A percentile compares a stretch with the other conserved stretches of the same genome.
phyloP scores from a whole-genome alignment of 2,329 filamentous ascomycete species.

The Teratosphaeria viscida region DNA sequence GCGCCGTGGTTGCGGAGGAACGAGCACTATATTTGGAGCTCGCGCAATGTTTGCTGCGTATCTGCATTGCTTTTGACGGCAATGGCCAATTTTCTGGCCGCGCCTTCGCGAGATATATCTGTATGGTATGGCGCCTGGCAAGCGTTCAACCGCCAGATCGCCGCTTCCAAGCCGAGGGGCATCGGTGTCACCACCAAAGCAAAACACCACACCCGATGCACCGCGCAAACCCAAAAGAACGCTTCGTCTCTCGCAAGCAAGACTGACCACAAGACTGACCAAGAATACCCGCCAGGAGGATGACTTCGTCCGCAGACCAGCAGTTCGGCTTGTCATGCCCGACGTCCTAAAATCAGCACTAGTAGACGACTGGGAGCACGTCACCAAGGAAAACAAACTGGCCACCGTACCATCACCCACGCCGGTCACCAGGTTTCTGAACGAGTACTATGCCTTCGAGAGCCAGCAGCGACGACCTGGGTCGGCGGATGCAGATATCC shows the following conservation, averaged over 20 bases:
- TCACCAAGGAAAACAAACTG: slow-evolving; percentile 88
- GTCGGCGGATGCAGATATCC: slow-evolving; percentile 67
- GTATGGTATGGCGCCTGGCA: neutral
- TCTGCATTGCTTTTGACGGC: neutral
- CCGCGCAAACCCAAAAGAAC: neutral
- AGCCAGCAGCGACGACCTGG: slow-evolving; percentile 57
- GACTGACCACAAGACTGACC: neutral
- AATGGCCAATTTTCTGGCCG: neutral
- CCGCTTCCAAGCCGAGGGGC: neutral
- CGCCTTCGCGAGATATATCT: neutral
- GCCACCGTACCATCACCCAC: slow-evolving; percentile 71
- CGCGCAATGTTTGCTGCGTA: neutral
- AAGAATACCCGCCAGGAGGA: slow-evolving; percentile 58
- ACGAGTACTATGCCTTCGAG: slow-evolving; percentile 71
- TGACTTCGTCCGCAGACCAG: slow-evolving; percentile 69
- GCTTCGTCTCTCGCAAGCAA: neutral
- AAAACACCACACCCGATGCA: neutral
- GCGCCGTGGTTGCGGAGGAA: neutral
- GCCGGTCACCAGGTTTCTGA: slow-evolving; percentile 66
- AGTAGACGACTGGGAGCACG: slow-evolving; percentile 97
- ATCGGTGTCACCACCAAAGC: neutral
- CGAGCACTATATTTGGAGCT: neutral
- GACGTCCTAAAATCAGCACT: slow-evolving; percentile 85
- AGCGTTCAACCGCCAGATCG: neutral
- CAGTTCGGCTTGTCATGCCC: slow-evolving; percentile 75